phyloP scores from a whole-genome alignment of 257 asterid genomes.

The Marsdenia floribunda region DNA sequence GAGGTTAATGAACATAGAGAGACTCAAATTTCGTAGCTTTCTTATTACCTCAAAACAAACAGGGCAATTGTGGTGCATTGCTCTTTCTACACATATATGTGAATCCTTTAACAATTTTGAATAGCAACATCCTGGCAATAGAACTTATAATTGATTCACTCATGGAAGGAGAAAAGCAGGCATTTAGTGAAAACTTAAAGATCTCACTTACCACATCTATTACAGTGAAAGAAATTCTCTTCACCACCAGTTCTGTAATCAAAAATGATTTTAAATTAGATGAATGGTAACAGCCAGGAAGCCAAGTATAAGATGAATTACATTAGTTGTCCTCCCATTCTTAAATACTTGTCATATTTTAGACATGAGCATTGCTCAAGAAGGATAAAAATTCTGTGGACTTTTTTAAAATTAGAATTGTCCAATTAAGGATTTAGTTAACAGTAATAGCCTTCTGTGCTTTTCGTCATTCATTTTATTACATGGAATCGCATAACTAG shows the following conservation, averaged over 20 bases:
- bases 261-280: neutral
- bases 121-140: slow-evolving; percentile 58
- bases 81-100: slow-evolving; percentile 63
- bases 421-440: too few species aligned
- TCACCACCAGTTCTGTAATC: slow-evolving; percentile 63
- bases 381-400: neutral
- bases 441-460: too few species aligned
- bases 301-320: neutral
- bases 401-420: too few species aligned
- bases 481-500: too few species aligned
- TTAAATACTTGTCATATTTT: neutral
- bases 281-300: neutral
- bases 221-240: slow-evolving; percentile 68
- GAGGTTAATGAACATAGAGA: neutral
- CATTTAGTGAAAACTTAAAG: neutral
- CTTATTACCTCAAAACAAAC: slow-evolving; percentile 69
- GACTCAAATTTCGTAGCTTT: neutral
- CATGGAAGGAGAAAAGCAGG: neutral
- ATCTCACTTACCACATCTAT: slow-evolving; percentile 48
- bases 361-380: neutral
- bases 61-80: slow-evolving; percentile 76
- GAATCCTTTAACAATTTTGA: slow-evolving; percentile 50
- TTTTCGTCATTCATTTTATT: neutral
- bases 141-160: neutral
- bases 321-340: neutral